Evolutionary conservation across 2,329 filamentous ascomycete species (phyloP), one percentile per base, ranked within the genome.

Genomic region (Alternaria gansuensis): DNA sequence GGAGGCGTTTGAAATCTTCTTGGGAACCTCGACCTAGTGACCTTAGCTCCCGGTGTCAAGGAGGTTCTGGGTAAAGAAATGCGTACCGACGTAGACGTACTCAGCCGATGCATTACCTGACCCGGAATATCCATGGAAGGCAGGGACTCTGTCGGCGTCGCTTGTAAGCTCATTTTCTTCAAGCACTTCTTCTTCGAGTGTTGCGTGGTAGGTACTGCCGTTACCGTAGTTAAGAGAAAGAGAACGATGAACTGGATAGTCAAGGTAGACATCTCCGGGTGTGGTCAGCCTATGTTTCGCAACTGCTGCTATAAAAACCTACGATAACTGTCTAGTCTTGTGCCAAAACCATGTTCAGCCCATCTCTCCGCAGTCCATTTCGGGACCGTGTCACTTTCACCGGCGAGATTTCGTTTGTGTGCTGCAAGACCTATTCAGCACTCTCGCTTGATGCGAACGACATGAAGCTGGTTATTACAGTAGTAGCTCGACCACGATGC

Each of bases 51-150:
- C 4, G 6, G 17, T 51, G 4, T 29, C 9, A 21, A n/a, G 21
- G 10, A n/a, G n/a, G 31, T 3, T 49, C 14, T 14, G 3, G 29
- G 11, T 1, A 3, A 24, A 28, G 34, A n/a, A 17, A 31, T 14
- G 46, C 58, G 21, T 51, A 67, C 80, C 79, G 21, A 82, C 79
- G 59, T 81, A 82, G 36, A 81, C 78, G 56, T 79, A 82, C 65
- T 81, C 78, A 4, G 79, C 81, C 29, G 74, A 75, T 11, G 76
- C 81, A 59, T 80, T 76, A 4, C 81, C 81, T 31, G 71, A 78
- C 26, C 74, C 74, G 2, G 79, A 82, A 57, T 82, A 82, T 11
- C 80, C 81, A 60, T 83, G 79, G 59, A 83, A 83, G 6, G 77
- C 79, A 1, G 80, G 78, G n/a, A 80, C 72, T 3, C 77, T 66